Conservation (phyloP, 2,329 filamentous ascomycete genomes). For the Coleophoma eucalyptorum region DNA sequence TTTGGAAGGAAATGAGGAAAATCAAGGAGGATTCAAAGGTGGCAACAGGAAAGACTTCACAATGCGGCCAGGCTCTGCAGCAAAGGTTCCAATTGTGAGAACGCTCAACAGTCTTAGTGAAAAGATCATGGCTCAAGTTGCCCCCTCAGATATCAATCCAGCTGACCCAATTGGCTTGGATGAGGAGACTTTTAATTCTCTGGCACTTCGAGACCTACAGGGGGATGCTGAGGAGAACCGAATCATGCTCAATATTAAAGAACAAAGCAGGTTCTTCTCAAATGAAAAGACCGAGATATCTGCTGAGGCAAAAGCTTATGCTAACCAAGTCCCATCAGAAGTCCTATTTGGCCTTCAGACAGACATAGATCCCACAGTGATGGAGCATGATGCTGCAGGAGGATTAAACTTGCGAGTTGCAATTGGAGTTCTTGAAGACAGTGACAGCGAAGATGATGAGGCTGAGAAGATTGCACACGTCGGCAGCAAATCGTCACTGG, state of each 20-base stretch:
- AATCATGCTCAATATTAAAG: constrained; percentile 81
- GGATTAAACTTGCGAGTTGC: constrained; percentile 58
- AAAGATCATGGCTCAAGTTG: constrained; percentile 87
- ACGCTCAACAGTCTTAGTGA: constrained; percentile 88
- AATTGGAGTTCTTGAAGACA: constrained; percentile 68
- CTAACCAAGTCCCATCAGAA: constrained; percentile 64
- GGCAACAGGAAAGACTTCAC: constrained; percentile 88
- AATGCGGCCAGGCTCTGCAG: constrained; percentile 72
- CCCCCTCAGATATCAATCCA: constrained; percentile 69
- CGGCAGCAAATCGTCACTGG: constrained; percentile 65
- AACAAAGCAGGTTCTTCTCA: constrained; percentile 81
- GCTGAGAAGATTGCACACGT: constrained; percentile 51
- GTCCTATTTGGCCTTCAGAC: constrained; percentile 62
- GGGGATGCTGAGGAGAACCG: constrained; percentile 70
- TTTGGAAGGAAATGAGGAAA: constrained; percentile 89
- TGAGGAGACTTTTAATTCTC: constrained; percentile 68
- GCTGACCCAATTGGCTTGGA: constrained; percentile 64
- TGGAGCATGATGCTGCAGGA: constrained; percentile 42
- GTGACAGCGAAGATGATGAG: constrained; percentile 62
- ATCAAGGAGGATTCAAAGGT: constrained; percentile 75
- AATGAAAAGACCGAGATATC: constrained; percentile 40
- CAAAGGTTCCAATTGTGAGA: constrained; percentile 83
- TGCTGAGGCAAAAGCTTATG: constrained; percentile 46
- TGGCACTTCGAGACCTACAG: constrained; percentile 77
- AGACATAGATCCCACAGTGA: constrained; percentile 48